Percentiles rank a stretch among this genome's conserved stretches.
Evolutionary conservation across 2,329 filamentous ascomycete species (phyloP).

Genomic region (Purpureocillium takamizusanense): DNA sequence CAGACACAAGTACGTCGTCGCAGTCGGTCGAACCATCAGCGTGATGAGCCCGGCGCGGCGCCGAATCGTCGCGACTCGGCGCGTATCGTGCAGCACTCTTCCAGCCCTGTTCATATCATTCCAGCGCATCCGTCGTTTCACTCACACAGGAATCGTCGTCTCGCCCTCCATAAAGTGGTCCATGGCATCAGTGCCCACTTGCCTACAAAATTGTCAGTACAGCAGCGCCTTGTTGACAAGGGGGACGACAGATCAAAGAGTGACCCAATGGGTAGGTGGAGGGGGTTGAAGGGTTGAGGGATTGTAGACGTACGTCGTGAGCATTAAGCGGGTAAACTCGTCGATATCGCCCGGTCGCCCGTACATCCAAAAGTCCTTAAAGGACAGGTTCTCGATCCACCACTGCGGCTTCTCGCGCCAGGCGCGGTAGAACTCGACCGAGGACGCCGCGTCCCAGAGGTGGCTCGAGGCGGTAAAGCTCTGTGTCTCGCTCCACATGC

Average conservation of each 20-base stretch:
- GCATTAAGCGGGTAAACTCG: conserved; percentile 27
- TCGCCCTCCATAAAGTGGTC: conserved; percentile 26
- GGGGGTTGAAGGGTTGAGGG: not conserved
- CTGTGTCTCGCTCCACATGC: conserved; percentile 6
- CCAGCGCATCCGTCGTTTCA: not conserved
- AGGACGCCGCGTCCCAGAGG: conserved; percentile 32
- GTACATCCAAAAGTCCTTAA: conserved; percentile 26
- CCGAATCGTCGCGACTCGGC: too few relatives aligned
- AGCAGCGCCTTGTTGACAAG: not conserved
- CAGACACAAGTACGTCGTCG: too few relatives aligned
- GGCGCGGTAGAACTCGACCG: conserved; percentile 31
- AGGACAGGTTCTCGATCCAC: conserved; percentile 21
- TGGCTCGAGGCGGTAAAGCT: conserved; percentile 29
- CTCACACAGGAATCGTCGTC: conserved; percentile 8
- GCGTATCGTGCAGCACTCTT: too few relatives aligned
- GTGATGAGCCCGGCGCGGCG: not conserved
- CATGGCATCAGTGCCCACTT: conserved; percentile 24
- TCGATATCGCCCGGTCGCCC: conserved; percentile 27
- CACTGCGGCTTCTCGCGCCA: conserved; percentile 34
- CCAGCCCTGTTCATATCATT: too few relatives aligned
- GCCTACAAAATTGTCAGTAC: conserved; percentile 11
- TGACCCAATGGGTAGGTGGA: too few relatives aligned
- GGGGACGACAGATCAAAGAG: too few relatives aligned
- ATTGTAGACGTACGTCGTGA: conserved; percentile 23
- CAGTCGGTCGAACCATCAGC: not conserved